Evolutionary conservation across 177 flowering plant genomes (phyloP), one percentile per base, ranked within the genome.

Genomic region (Vitis hybrid): DNA sequence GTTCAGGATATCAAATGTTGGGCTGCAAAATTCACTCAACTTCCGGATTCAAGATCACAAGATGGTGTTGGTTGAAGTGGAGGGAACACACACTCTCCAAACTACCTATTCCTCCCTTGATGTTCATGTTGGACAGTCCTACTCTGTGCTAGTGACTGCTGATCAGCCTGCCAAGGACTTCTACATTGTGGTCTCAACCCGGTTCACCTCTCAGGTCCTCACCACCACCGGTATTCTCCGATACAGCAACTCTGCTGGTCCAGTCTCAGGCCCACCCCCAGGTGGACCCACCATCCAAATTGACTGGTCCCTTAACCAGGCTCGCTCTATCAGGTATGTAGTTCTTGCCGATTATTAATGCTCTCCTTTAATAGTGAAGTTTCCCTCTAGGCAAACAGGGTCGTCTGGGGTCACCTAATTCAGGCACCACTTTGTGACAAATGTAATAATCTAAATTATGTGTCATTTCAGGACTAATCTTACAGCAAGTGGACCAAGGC

Each of bases 401-500:
- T 34, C 0, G 7, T 0, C 7, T 6, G 6, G 45, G 45, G 45
- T 34, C 45, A 34, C 45, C 45, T 34, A 34, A 34, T 34, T 6
- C 45, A 34, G 48, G 66, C 23, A 4, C 13, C 13, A 63, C 5
- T 34, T 34, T 34, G 0, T 34, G 45, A 11, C 9, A 9, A 9
- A 7, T 19, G 12, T 13, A 13, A 3, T n/a, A 32, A 15, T 3
- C n/a, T 32, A 21, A 23, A 34, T n/a, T 15, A 26, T 49, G 3
- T 64, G 23, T 56, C 30, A 13, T 77, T 64, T 61, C 83, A 91
- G 97, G 88, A 85, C 94, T 26, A 91, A 94, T 68, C 91, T 93
- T 18, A 90, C 99, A 19, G 97, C 99, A 15, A 93, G 99, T 76
- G 99, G 98, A 58, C 98, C 99, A 51, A 87, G 99, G 82, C 99